Evolutionary conservation across 345 rosid species (phyloP).

Genomic region (Salix purpurea): DNA sequence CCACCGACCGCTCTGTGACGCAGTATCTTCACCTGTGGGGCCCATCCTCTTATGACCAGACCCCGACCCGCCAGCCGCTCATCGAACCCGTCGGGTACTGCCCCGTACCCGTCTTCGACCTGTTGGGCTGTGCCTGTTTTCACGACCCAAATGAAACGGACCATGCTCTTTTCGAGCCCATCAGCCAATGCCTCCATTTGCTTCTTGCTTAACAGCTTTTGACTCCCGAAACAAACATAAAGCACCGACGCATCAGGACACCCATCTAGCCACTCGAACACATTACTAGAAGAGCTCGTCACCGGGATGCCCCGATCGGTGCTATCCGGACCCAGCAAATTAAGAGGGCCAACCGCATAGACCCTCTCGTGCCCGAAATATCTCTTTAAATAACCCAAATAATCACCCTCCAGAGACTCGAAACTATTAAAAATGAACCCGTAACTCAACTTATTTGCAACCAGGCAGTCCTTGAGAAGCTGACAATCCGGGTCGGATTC

Average conservation of each 20-base stretch:
- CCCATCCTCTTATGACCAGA: slow-evolving; percentile 49
- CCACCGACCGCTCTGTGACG: slow-evolving; percentile 51
- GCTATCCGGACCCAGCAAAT: slow-evolving; percentile 31
- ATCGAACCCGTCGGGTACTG: slow-evolving; percentile 46
- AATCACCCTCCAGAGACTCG: slow-evolving; percentile 40
- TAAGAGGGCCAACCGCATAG: slow-evolving; percentile 55
- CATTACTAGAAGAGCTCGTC: background rate
- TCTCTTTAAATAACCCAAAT: slow-evolving; percentile 30
- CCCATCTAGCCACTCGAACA: slow-evolving; percentile 49
- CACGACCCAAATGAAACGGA: slow-evolving; percentile 58
- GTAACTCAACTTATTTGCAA: slow-evolving; percentile 32
- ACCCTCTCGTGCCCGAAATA: slow-evolving; percentile 43
- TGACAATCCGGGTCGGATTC: slow-evolving; percentile 34
- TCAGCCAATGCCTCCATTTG: slow-evolving; percentile 49
- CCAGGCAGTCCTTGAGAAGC: slow-evolving; percentile 24
- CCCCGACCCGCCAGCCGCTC: slow-evolving; percentile 43
- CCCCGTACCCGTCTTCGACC: slow-evolving; percentile 13
- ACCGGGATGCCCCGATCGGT: background rate
- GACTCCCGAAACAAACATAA: slow-evolving; percentile 68
- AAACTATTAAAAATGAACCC: slow-evolving; percentile 52
- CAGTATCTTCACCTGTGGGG: slow-evolving; percentile 47
- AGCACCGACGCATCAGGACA: slow-evolving; percentile 52
- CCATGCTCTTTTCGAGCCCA: slow-evolving; percentile 49
- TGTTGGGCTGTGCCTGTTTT: slow-evolving; percentile 27
- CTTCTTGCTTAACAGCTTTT: slow-evolving; percentile 31